Percentiles rank a stretch among this genome's conserved stretches.
Evolutionary conservation across 805 yeast genomes (phyloP).

Genomic region (Nakazawaea ambrosiae): DNA sequence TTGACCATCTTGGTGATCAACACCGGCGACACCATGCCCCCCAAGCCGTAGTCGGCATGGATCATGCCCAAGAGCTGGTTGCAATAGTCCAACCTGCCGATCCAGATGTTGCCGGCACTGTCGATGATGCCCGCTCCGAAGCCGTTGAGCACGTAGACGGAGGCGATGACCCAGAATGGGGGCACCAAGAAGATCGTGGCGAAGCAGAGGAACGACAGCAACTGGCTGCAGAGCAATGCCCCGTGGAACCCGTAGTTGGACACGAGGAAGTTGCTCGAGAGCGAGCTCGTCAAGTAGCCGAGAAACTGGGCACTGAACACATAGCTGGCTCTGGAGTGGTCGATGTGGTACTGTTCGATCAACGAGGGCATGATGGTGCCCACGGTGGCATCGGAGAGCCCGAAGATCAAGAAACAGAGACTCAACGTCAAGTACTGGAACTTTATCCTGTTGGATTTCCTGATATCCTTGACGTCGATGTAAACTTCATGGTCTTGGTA

Average conservation of each 20-base stretch:
- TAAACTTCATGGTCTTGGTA: slow-evolving; percentile 18
- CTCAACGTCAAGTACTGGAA: slow-evolving; percentile 36
- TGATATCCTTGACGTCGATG: slow-evolving; percentile 34
- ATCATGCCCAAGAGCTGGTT: slow-evolving; percentile 44
- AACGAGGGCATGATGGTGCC: slow-evolving; percentile 54
- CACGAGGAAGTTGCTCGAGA: slow-evolving; percentile 37
- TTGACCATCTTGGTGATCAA: slow-evolving; percentile 34
- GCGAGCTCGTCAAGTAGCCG: slow-evolving; percentile 51
- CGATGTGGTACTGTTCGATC: slow-evolving; percentile 37
- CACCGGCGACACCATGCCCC: slow-evolving; percentile 45
- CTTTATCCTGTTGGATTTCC: slow-evolving; percentile 28
- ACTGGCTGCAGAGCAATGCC: slow-evolving; percentile 28
- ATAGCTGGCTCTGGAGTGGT: slow-evolving; percentile 40
- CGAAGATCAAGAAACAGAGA: slow-evolving; percentile 37
- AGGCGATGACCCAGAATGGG: slow-evolving; percentile 33
- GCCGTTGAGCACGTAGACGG: slow-evolving; percentile 37
- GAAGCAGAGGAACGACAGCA: slow-evolving; percentile 30
- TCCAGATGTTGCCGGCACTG: slow-evolving; percentile 47
- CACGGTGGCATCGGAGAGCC: slow-evolving; percentile 53
- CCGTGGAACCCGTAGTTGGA: slow-evolving; percentile 40
- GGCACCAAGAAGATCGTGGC: slow-evolving; percentile 31
- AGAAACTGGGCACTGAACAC: slow-evolving; percentile 44
- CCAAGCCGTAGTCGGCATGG: slow-evolving; percentile 48
- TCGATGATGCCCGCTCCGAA: slow-evolving; percentile 52
- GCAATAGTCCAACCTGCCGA: slow-evolving; percentile 37